Percentiles rank a stretch among this genome's conserved stretches.
phyloP scores from a whole-genome alignment of 176 grass and related monocot genomes.

The Avena insularis region DNA sequence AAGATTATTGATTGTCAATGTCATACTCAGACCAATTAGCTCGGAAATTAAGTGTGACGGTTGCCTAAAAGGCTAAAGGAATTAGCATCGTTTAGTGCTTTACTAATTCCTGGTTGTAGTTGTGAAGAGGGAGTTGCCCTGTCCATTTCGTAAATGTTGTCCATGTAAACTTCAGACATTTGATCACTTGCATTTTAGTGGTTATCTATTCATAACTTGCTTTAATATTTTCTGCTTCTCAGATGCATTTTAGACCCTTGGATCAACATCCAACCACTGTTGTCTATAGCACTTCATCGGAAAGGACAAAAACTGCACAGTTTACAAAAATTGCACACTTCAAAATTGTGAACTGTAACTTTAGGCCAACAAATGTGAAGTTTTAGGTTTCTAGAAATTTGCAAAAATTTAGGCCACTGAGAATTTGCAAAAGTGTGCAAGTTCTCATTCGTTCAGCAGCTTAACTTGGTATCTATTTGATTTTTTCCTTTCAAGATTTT shows the following conservation, averaged over 20 bases:
- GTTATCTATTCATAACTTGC: not conserved
- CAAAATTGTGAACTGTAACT: not conserved
- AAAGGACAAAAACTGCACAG: not conserved
- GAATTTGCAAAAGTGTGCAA: not conserved
- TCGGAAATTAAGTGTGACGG: not conserved
- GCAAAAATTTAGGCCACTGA: not conserved
- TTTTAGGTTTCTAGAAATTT: not conserved
- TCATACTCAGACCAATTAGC: not conserved
- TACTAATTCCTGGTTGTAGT: not conserved
- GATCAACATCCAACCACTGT: not conserved
- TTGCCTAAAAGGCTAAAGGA: constrained; percentile 12
- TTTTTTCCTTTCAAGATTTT: constrained; percentile 15
- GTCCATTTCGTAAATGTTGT: constrained; percentile 21
- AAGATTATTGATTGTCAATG: not conserved
- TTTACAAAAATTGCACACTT: not conserved
- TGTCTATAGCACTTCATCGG: not conserved
- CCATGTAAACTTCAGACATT: not conserved
- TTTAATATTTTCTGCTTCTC: constrained; percentile 9
- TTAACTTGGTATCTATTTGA: not conserved
- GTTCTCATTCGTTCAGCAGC: not conserved
- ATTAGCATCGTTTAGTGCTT: constrained; percentile 7
- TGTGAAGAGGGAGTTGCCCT: constrained; percentile 2
- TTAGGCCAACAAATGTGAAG: not conserved
- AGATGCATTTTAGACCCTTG: not conserved
- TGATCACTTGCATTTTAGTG: not conserved